phyloP scores from a whole-genome alignment of 2,329 filamentous ascomycete genomes.

The Fulvia fulva region DNA sequence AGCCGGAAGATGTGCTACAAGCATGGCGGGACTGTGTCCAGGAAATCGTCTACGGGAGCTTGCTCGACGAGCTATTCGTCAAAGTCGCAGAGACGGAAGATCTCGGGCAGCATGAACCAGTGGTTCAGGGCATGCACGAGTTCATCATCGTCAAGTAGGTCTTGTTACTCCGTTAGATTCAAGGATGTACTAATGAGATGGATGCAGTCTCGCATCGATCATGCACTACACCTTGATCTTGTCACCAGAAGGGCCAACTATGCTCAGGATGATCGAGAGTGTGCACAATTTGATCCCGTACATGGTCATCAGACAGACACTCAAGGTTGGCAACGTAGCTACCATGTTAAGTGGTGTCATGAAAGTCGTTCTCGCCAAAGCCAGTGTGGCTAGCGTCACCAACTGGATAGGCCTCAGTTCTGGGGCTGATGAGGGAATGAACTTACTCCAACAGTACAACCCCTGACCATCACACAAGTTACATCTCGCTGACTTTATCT shows the following conservation, averaged over 20 bases:
- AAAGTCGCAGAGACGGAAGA: conserved; percentile 58
- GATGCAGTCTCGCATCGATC: conserved; percentile 63
- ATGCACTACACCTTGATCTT: conserved; percentile 69
- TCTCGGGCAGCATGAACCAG: conserved; percentile 59
- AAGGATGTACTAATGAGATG: conserved; percentile 7
- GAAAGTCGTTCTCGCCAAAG: conserved; percentile 69
- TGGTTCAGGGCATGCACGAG: conserved; percentile 62
- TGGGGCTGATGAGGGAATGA: conserved; percentile 73
- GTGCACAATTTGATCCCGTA: conserved; percentile 70
- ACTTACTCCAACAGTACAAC: conserved; percentile 62
- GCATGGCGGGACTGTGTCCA: conserved; percentile 67
- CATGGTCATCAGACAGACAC: conserved; percentile 65
- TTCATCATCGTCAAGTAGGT: conserved; percentile 67
- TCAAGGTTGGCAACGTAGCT: conserved; percentile 73
- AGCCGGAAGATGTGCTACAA: conserved; percentile 56
- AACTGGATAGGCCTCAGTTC: conserved; percentile 75
- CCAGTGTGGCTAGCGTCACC: conserved; percentile 68
- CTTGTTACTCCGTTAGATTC: background rate
- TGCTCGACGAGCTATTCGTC: conserved; percentile 63
- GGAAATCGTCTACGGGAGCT: conserved; percentile 62
- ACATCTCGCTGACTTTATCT: background rate
- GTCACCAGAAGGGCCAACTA: conserved; percentile 70
- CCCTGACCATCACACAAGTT: background rate
- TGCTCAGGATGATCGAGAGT: conserved; percentile 67
- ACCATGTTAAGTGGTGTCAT: conserved; percentile 77